Base-by-base conservation (phyloP, 129 eudicot genomes). In the Cynara cardunculus region DNA sequence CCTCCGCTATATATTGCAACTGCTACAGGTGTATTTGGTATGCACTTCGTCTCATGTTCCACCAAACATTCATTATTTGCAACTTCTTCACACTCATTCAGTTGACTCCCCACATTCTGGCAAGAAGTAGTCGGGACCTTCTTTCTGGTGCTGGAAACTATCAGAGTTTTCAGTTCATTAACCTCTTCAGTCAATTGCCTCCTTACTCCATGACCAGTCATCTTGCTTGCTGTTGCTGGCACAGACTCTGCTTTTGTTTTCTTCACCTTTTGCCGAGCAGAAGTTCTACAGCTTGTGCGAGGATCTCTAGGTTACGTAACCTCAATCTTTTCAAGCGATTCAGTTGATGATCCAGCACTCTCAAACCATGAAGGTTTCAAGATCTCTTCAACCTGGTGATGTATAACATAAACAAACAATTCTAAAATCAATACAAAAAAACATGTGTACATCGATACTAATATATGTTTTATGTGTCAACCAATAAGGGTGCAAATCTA, bases 321-420 rank as follows among this genome's bases (percentile, higher is more conserved):
- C 35, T 78, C 87, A 13, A 77, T 35, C 68, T 62, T 80, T 25
- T 83, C 90, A 12, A 89, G 89, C 1, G 90, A 89, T 56, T 82
- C 90, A 62, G 85, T 61, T 10, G 96, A 86, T 0, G 90, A 87
- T 67, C 78, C 79, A 13, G 49, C 81, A 4, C 77, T 79, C 61
- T 71, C 90, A 12, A 88, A 79, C 72, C 67, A 67, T 9, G 73
- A 75, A 5, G 81, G 62, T 9, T 78, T 82, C 87, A 83, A 21
- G 28, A 86, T 11, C 24, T 93, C 96, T 66, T 93, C 86, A 14
- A 93, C 94, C 98, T 93, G 66, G 25, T 62, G 41, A 30, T 4
- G 26, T 21, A 56, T 16, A 37, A 35, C 70, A 80, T 21, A 78
- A 75, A 56, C 12, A 16, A 35, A 19, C 21, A 11, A 18, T 26